Base-by-base conservation (phyloP, 495 filamentous ascomycete species). In the Emericellopsis terricola region DNA sequence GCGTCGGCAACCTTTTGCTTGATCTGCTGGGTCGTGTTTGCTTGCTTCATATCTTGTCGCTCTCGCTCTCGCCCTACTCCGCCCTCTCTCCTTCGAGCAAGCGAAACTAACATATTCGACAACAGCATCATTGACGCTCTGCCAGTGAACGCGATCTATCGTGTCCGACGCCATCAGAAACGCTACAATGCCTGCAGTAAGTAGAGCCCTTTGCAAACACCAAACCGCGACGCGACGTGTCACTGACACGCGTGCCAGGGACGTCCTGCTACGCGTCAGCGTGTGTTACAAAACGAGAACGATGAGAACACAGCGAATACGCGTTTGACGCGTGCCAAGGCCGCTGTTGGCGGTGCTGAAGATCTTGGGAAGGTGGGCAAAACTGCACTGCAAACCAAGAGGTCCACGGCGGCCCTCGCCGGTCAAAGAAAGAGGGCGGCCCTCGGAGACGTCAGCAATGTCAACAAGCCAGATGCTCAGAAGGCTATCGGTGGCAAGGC, bases 391-490 rank as follows among this genome's bases (percentile, higher is more conserved):
- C 69, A 74, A 48, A 68, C 74, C 16, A 93, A 92, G 64, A 84
- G 79, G 52, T 60, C 73, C 2, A 58, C 55, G 31, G 62, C 61
- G 17, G 60, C 66, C 44, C 47, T 60, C 28, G 55, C 57, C 18
- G 49, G 49, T 9, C 63, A 59, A 40, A 65, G 76, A 48, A 76
- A 73, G 51, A 79, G 82, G 45, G 63, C 76, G 45, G 83, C 79
- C 19, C 68, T 97, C 14, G 84, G 82, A 17, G 87, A 97, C 64
- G 76, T 93, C 39, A 96, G 85, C 68, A 97, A 97, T 62, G 80
- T 93, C 33, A 69, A 70, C 37, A 94, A 94, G 57, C 61, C 55
- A 15, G 81, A 86, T 10, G 57, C 41, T 26, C 87, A 92, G 69
- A 94, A 91, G 61, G 52, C 64, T 23, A 45, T 54, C 20, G 55